These are phyloP conservation scores for Cladosporium sp. DNA, from an alignment of 2,329 filamentous ascomycete genomes.

Conservation along the genomic window DNA sequence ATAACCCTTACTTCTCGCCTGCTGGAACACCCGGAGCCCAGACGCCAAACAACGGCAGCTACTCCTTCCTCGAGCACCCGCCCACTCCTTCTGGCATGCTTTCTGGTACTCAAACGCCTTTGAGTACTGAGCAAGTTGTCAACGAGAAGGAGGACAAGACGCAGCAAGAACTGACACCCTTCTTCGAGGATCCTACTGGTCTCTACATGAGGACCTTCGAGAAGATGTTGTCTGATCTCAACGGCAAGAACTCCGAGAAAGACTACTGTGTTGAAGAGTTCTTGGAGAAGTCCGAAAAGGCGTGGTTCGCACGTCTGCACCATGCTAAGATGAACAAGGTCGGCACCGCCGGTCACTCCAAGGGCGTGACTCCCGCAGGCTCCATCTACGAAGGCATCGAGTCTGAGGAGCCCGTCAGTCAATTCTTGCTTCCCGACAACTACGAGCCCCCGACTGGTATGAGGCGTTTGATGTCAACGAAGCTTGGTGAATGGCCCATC, in stretches of 20 bases:
- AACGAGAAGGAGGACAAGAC: slow-evolving; percentile 62
- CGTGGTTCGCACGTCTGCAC: slow-evolving; percentile 63
- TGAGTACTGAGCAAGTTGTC: slow-evolving; percentile 59
- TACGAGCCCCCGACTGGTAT: slow-evolving; percentile 59
- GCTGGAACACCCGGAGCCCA: slow-evolving; percentile 23
- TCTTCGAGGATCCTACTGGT: slow-evolving; percentile 65
- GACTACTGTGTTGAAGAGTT: slow-evolving; percentile 66
- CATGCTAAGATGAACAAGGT: slow-evolving; percentile 58
- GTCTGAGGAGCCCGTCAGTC: slow-evolving; percentile 45
- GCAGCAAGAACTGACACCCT: slow-evolving; percentile 65
- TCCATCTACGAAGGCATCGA: slow-evolving; percentile 44
- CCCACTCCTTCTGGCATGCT: slow-evolving; percentile 25
- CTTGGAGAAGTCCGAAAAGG: slow-evolving; percentile 64
- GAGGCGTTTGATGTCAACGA: slow-evolving; percentile 55
- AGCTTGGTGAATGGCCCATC: slow-evolving; percentile 60
- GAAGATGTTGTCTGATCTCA: slow-evolving; percentile 56
- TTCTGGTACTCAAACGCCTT: slow-evolving; percentile 31
- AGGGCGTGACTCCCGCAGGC: slow-evolving; percentile 38
- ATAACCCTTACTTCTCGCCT: slow-evolving; percentile 28
- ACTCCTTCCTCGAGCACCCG: slow-evolving; percentile 32
- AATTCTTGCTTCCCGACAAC: slow-evolving; percentile 58
- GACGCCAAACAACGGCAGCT: slow-evolving; percentile 26
- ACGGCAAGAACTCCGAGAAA: slow-evolving; percentile 57
- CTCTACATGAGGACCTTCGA: slow-evolving; percentile 62
- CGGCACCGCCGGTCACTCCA: slow-evolving; percentile 33